phyloP scores from a whole-genome alignment of 2,329 filamentous ascomycete genomes.

The Beauveria bassiana region DNA sequence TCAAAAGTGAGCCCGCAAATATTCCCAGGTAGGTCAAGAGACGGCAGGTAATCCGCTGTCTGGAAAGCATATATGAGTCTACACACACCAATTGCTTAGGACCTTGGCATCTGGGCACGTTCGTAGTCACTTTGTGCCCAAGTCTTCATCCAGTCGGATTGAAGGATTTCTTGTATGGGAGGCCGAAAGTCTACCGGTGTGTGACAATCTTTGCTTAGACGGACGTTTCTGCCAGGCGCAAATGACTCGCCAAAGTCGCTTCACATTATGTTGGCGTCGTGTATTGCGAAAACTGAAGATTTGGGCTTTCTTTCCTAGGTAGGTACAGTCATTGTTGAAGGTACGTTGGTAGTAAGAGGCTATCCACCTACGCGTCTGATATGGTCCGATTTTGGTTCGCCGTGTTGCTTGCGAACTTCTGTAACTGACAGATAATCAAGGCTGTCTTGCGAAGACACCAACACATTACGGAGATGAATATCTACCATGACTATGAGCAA shows the following conservation, averaged over 20 bases:
- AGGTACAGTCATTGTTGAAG: not conserved
- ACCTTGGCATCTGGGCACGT: not conserved
- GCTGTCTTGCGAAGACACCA: not conserved
- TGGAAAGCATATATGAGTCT: too few species aligned
- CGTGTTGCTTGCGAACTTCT: not conserved
- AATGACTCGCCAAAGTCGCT: not conserved
- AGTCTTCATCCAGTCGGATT: conserved; percentile 12
- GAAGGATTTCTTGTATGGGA: not conserved
- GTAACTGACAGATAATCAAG: not conserved
- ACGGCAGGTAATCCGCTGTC: too few species aligned
- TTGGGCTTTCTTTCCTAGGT: not conserved
- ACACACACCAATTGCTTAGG: too few species aligned
- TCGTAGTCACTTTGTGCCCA: conserved; percentile 17
- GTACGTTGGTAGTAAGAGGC: not conserved
- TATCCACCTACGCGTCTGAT: not conserved
- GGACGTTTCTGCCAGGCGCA: not conserved
- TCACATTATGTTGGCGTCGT: not conserved
- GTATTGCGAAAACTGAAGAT: not conserved
- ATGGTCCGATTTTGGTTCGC: not conserved
- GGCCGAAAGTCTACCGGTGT: not conserved
- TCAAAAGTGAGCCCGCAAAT: too few species aligned
- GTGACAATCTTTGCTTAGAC: not conserved
- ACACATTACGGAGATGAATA: not conserved
- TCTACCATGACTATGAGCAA: not conserved
- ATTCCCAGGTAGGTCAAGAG: too few species aligned